Evolutionary conservation across 2,329 filamentous ascomycete genomes (phyloP).

Genomic region (Colletotrichum aenigma): DNA sequence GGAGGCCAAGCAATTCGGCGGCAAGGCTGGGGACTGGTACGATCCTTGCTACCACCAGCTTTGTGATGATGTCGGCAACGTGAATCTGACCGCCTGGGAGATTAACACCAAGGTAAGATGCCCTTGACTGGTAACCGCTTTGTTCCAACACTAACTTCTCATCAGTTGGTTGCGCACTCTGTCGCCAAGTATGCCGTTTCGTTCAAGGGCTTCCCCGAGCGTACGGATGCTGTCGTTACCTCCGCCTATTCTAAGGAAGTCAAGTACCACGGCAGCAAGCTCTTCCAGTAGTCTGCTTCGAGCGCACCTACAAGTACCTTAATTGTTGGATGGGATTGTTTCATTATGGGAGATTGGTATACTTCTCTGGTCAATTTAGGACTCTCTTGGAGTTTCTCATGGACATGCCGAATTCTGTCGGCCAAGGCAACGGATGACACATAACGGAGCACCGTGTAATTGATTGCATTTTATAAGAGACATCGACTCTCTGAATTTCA

Average conservation of each 20-base stretch:
- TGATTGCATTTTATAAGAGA: neutral
- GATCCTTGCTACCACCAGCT: constrained; percentile 67
- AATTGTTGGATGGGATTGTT: neutral
- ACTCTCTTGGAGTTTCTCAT: neutral
- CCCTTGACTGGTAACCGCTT: too few relatives aligned
- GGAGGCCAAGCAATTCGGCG: constrained; percentile 73
- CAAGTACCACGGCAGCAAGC: constrained; percentile 56
- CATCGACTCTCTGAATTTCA: neutral
- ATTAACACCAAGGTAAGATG: constrained; percentile 60
- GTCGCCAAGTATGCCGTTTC: constrained; percentile 73
- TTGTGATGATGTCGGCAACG: constrained; percentile 62
- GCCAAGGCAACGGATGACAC: neutral
- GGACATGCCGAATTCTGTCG: neutral
- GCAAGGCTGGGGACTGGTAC: constrained; percentile 64
- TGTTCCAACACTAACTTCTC: constrained; percentile 18
- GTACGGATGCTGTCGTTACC: constrained; percentile 35
- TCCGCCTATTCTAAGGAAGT: constrained; percentile 35
- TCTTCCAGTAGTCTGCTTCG: constrained; percentile 29
- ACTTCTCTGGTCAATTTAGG: neutral
- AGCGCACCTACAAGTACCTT: constrained; percentile 37
- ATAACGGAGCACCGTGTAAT: neutral
- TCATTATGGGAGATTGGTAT: neutral
- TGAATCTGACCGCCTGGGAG: constrained; percentile 65
- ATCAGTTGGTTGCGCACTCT: constrained; percentile 69
- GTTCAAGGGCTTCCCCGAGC: constrained; percentile 68